These are phyloP conservation scores for Kalmanozyma brasiliensis DNA, from an alignment of 1,284 basidiomycete genomes.

Conservation along the genomic window DNA sequence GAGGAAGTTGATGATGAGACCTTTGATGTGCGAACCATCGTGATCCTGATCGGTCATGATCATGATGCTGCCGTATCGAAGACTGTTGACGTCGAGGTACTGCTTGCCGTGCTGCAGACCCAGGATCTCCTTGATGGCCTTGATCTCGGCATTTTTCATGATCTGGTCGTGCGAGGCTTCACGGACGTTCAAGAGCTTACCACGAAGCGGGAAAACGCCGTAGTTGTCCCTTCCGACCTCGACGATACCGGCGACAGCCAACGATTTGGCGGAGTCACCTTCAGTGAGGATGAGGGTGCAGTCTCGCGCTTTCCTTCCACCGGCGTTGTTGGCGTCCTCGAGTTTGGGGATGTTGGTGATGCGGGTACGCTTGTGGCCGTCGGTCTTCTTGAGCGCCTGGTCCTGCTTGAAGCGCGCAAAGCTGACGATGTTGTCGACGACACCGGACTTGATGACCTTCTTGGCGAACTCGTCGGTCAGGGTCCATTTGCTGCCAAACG, in stretches of 20 bases:
- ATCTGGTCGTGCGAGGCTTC: conserved; percentile 96
- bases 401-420: conserved; percentile 98
- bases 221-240: conserved; percentile 97
- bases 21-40: conserved; percentile 99
- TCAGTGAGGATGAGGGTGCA: conserved; percentile 98
- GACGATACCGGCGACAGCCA: conserved; percentile 91
- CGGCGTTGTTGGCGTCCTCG: conserved; percentile 97
- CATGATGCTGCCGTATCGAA: conserved; percentile 96
- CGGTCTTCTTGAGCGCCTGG: conserved; percentile 93
- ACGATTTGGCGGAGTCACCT: conserved; percentile 97
- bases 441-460: conserved; percentile 88
- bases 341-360: conserved; percentile 92
- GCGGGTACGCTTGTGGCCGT: conserved; percentile 83
- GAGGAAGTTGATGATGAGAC: conserved; percentile 96
- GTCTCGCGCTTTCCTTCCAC: conserved; percentile 78
- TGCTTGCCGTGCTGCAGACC: conserved; percentile 93
- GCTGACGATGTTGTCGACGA: conserved; percentile 90
- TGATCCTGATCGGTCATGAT: conserved; percentile 99
- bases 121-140: conserved; percentile 97
- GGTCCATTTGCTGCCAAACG: conserved; percentile 89
- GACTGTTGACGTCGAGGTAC: conserved; percentile 77
- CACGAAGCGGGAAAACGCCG: conserved; percentile 96
- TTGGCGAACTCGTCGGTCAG: conserved; percentile 94
- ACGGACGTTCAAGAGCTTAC: conserved; percentile 96
- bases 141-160: conserved; percentile 97